Base-by-base conservation (phyloP, 2,329 filamentous ascomycete species). In the Erysiphe pulchra region DNA sequence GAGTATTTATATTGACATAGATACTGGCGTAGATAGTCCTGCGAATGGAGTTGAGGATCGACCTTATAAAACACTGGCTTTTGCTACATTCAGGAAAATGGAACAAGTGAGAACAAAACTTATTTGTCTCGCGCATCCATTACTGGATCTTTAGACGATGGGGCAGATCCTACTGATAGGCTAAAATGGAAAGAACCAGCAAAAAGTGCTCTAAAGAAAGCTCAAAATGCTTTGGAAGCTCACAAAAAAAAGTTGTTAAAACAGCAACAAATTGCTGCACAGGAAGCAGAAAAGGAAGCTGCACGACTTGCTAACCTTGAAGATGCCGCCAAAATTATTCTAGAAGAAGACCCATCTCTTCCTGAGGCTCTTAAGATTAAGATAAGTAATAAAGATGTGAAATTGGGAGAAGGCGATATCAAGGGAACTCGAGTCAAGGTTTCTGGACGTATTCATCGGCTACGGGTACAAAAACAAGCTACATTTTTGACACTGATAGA, bases 151-250 rank as follows among this genome's bases (percentile, higher is more conserved):
- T 62, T 70, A n/a, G 69, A 65, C 46, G 68, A 70, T 53, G 70
- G 70, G 57, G 75, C 75, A 50, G 80, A 83, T 55, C 68, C 70
- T 51, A 66, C 69, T 46, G 69, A 69, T 46, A 70, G 73, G 51
- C 62, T 77, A 51, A 70, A 75, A 54, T 93, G 79, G 80, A 87
- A 86, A 65, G 76, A 79, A 46, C 79, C 75, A 17, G 77, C 80
- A 49, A 92, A 90, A 66, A 80, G 79, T 49, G 83, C 82, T 18
- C 61, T 84, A 58, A 93, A 92, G 68, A 92, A 92, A 64, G 80
- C 79, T 4, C 73, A 74, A 65, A 77, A 75, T 60, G 75, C 75
- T 51, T 75, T 75, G 51, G 80, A 84, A 53, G 68, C 70, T 51
- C 75, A 82, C 62, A 80, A 83, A 71, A 86, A 84, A 70, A 92